phyloP scores from a whole-genome alignment of 1,284 basidiomycete genomes.

The Rhodofomes roseus region DNA sequence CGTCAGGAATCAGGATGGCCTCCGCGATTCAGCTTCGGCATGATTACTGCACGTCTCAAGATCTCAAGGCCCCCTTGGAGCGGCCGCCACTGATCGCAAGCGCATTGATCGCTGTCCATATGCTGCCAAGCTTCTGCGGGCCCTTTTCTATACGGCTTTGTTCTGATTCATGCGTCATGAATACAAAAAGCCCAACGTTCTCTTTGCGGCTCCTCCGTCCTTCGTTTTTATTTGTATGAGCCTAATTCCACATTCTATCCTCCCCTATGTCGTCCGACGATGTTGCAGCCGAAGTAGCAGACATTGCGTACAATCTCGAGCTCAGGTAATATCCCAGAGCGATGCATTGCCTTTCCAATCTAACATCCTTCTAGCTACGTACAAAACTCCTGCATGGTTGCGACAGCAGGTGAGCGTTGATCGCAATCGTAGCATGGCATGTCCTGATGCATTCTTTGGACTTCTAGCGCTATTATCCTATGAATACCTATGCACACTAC shows the following conservation, averaged over 20 bases:
- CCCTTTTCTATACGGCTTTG: background rate
- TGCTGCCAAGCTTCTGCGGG: background rate
- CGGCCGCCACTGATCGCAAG: background rate
- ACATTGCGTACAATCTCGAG: background rate
- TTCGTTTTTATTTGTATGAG: background rate
- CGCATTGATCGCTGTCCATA: background rate
- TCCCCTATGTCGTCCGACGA: background rate
- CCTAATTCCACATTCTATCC: background rate
- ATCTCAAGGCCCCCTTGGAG: too few relatives aligned
- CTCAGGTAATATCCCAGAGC: background rate
- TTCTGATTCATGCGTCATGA: background rate
- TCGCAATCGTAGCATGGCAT: background rate
- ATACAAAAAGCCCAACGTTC: background rate
- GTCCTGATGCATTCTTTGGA: background rate
- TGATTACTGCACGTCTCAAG: background rate
- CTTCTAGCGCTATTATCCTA: background rate
- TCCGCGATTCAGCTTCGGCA: background rate
- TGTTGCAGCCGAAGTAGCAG: background rate
- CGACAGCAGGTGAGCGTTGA: background rate
- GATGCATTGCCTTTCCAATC: background rate
- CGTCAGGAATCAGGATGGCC: background rate
- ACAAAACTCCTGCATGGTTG: background rate
- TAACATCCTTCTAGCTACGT: background rate
- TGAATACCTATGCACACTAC: conserved; percentile 1
- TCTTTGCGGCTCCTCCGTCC: background rate